phyloP scores from a whole-genome alignment of 2,329 filamentous ascomycete genomes.

The Sphaerulina vaccinii region DNA sequence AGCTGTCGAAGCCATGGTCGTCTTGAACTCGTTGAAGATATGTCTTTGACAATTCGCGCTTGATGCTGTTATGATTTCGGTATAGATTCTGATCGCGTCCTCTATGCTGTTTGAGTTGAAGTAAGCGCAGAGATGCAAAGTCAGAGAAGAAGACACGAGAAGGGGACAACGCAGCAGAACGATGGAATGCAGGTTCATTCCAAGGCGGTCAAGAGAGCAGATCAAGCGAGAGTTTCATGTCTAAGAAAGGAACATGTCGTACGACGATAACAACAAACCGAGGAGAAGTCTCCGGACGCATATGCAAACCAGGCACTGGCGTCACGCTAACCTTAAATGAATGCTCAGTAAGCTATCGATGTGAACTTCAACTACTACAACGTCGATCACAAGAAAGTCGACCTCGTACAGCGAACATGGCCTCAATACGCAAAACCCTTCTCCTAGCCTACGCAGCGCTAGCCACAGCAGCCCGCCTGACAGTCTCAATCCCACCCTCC shows the following conservation, averaged over 20 bases:
- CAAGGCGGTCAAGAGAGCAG: slow-evolving; percentile 7
- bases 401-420: slow-evolving; percentile 1
- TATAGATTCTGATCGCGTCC: not conserved
- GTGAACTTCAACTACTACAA: not conserved
- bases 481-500: slow-evolving; percentile 52
- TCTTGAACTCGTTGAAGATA: not conserved
- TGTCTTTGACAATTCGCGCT: no score
- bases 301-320: not conserved
- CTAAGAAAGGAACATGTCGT: slow-evolving; percentile 8
- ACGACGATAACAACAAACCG: not conserved
- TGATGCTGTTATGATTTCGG: not conserved
- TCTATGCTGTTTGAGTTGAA: not conserved
- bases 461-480: slow-evolving; percentile 45
- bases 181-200: slow-evolving; percentile 1
- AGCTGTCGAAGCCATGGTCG: slow-evolving; percentile 8
- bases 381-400: not conserved
- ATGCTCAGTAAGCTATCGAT: slow-evolving; percentile 1
- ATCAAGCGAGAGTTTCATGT: slow-evolving; percentile 9
- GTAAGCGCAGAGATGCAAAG: not conserved
- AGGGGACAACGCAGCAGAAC: not conserved
- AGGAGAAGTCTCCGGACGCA: not conserved
- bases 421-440: slow-evolving; percentile 8
- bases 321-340: not conserved
- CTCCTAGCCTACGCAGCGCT: slow-evolving; percentile 28
- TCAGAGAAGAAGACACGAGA: slow-evolving; percentile 2